Percentiles rank a stretch among this genome's conserved stretches.
These are phyloP conservation scores for Lentinula boryana DNA, from an alignment of 768 basidiomycete species.

Conservation along the genomic window DNA sequence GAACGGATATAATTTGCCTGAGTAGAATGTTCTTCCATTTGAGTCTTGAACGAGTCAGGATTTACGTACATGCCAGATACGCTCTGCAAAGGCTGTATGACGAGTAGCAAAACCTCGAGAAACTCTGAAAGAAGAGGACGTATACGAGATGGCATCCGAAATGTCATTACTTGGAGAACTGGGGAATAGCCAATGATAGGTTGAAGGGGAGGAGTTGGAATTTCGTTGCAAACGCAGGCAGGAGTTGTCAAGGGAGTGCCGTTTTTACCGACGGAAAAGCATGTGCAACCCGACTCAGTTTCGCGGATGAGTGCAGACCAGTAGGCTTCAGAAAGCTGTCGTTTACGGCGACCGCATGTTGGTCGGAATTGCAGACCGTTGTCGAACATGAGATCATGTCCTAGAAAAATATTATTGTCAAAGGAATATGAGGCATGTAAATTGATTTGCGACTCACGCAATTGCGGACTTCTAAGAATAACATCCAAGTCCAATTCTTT, in stretches of 20 bases:
- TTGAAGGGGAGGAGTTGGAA: slow-evolving; percentile 32
- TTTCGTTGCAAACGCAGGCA: slow-evolving; percentile 48
- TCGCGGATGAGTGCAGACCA: slow-evolving; percentile 81
- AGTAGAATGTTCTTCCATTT: slow-evolving; percentile 56
- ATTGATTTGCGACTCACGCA: slow-evolving; percentile 53
- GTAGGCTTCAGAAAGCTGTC: slow-evolving; percentile 69
- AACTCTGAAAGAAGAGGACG: slow-evolving; percentile 67
- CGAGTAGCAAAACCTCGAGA: slow-evolving; percentile 73
- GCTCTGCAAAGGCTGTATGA: slow-evolving; percentile 75
- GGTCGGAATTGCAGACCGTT: slow-evolving; percentile 79
- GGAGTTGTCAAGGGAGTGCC: slow-evolving; percentile 47
- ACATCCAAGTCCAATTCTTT: slow-evolving; percentile 81
- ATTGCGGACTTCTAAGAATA: slow-evolving; percentile 85
- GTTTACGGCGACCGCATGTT: slow-evolving; percentile 67
- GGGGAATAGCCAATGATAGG: slow-evolving; percentile 40
- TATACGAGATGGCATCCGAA: slow-evolving; percentile 70
- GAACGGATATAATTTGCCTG: slow-evolving; percentile 64
- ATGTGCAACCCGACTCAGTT: slow-evolving; percentile 77
- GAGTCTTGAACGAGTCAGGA: slow-evolving; percentile 50
- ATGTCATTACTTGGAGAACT: slow-evolving; percentile 40
- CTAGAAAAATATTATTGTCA: slow-evolving; percentile 29
- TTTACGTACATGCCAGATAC: slow-evolving; percentile 56
- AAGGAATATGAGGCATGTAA: slow-evolving; percentile 9
- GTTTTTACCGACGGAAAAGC: slow-evolving; percentile 64
- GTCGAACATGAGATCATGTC: slow-evolving; percentile 89